Evolutionary conservation across 257 asterid species (phyloP), one percentile per base, ranked within the genome.

Genomic region (Datura wrightii): DNA sequence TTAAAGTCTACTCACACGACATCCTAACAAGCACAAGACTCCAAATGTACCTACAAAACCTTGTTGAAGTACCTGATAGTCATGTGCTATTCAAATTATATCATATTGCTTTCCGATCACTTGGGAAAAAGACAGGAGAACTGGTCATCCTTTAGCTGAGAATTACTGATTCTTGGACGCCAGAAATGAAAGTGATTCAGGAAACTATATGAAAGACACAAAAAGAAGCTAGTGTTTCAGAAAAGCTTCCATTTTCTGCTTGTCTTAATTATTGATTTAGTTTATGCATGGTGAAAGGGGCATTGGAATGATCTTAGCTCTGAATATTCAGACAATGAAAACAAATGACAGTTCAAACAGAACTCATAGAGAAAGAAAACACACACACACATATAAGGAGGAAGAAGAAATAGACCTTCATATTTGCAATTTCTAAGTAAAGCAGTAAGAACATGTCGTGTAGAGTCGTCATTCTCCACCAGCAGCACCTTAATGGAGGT

Each of bases 401-500:
- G 2, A 58, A 6, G 65, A 78, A 36, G 82, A 78, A 24, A 62
- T 67, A 18, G 67, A 94, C 98, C 99, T 91, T 94, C 97, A 83
- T 94, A 95, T 71, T 92, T 93, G 90, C 99, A 95, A 89, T 94
- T 95, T 71, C 93, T 87, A 53, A 95, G 97, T 88, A 95, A 85
- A 84, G 99, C 99, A 87, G 98, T 84, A 86, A 95, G 97, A 81
- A 95, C 88, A 85, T 92, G 97, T 69, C 99, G 93, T 0, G 99
- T 95, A 76, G 90, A 95, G 86, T 93, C 91, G 80, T 95, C 99
- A 67, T 90, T 87, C 86, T 94, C 99, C 91, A 95, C 98, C 85
- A 95, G 92, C 87, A 95, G 83, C 70, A 94, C 98, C 86, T 93
- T 91, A 82, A 95, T 92, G 83, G 99, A 83, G 85, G 95, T 90